These are phyloP conservation scores for Hypoxylon rickii DNA, from an alignment of 495 filamentous ascomycete genomes.

Conservation along the genomic window DNA sequence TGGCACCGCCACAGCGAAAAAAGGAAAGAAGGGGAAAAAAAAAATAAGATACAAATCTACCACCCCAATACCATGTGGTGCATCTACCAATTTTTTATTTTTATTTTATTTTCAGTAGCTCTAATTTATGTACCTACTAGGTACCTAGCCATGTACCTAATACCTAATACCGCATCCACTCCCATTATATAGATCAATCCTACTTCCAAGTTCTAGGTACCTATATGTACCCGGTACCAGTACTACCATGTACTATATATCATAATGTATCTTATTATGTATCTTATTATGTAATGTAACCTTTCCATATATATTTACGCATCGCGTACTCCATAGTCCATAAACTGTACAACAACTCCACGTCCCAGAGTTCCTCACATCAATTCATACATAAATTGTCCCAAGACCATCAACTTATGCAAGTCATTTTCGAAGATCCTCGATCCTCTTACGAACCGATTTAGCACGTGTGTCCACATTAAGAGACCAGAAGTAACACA, in stretches of 20 bases:
- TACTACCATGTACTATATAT: background rate
- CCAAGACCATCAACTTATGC: constrained; percentile 1
- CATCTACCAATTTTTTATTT: too few relatives aligned
- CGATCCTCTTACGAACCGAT: constrained; percentile 22
- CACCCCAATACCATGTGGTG: too few relatives aligned
- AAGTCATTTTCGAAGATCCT: constrained; percentile 6
- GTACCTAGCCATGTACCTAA: background rate
- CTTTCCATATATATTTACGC: background rate
- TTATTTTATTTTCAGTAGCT: too few relatives aligned
- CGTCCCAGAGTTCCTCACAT: background rate
- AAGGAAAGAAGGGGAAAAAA: constrained; percentile 1
- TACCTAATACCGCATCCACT: too few relatives aligned
- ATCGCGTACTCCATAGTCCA: background rate
- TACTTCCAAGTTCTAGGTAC: too few relatives aligned
- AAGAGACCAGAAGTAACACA: background rate
- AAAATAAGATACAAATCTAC: background rate
- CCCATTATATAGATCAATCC: too few relatives aligned
- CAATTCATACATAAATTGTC: background rate
- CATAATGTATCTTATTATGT: background rate
- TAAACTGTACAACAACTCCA: background rate
- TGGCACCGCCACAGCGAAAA: constrained; percentile 28
- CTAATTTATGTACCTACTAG: background rate
- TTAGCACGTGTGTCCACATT: constrained; percentile 24
- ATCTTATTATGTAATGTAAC: background rate
- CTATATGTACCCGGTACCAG: background rate